Evolutionary conservation across 2,329 filamentous ascomycete genomes (phyloP), one percentile per base, ranked within the genome.

Genomic region (Rhexocercosporidium sp.): DNA sequence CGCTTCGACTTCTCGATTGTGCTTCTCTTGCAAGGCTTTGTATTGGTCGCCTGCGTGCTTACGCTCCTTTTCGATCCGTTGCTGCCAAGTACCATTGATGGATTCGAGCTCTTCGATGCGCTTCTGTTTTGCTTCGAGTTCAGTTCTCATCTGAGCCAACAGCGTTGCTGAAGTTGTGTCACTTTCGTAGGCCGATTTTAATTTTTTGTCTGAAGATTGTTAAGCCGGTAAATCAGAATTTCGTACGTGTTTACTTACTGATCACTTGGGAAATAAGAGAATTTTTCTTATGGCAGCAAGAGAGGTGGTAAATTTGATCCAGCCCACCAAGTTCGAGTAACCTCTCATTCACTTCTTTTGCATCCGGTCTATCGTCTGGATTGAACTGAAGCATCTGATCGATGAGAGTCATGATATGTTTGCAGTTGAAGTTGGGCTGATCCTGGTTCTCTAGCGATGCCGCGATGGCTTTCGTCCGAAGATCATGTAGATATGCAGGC

Each of bases 301-400:
- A 71, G 14, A 78, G 78, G 68, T 84, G 82, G 68, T 84, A 84
- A 5, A 82, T 78, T 62, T 85, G 82, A 46, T 82, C 80, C 27
- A 84, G 76, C 6, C 82, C 82, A 3, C 83, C 83, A 0, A 84
- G 76, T 70, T 80, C 80, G 1, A 79, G 80, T 3, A 84, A 75
- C 61, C 79, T 79, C 49, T 81, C 79, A 71, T 85, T 84, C 8
- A 87, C 84, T 71, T 86, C 83, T 12, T 77, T 74, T 2, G 83
- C 84, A 0, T 81, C 78, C 3, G 85, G 86, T 29, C 86, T 79
- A 60, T 85, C 82, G 37, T 79, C 78, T 0, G 86, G 82, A 46
- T 82, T 79, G 29, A 78, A 79, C 14, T 84, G 80, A 34, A 88
- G 77, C 86, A 88, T 88, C 27, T 79, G 78, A 49, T 83, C 81